These are phyloP conservation scores for Nakazawaea anatomiae DNA, from an alignment of 805 yeast species.

Conservation along the genomic window DNA sequence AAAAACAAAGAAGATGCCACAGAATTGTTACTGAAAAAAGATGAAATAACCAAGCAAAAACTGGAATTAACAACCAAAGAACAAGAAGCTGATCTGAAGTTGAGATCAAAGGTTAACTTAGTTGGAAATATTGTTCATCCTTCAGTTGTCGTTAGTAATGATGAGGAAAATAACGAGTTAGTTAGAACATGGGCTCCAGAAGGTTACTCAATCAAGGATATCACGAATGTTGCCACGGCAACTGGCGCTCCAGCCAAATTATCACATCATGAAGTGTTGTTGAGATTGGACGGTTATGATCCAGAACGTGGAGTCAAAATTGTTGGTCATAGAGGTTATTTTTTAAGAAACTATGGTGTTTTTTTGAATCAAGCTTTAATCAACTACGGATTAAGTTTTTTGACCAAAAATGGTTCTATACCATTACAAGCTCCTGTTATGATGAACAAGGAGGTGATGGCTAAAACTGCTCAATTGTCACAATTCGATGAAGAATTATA, in stretches of 20 bases:
- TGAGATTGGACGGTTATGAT: constrained; percentile 95
- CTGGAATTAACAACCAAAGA: constrained; percentile 60
- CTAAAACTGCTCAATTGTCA: constrained; percentile 96
- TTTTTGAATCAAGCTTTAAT: constrained; percentile 97
- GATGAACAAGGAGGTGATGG: constrained; percentile 99
- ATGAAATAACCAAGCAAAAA: constrained; percentile 64
- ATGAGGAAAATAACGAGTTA: constrained; percentile 88
- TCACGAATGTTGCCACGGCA: constrained; percentile 66
- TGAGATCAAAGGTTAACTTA: constrained; percentile 77
- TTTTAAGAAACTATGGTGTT: constrained; percentile 91
- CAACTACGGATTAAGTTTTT: constrained; percentile 87
- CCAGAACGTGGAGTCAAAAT: constrained; percentile 98
- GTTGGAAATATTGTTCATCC: constrained; percentile 95
- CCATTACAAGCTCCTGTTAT: constrained; percentile 98
- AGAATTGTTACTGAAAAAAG: constrained; percentile 79
- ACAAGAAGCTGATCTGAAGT: constrained; percentile 69
- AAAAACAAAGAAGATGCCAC: constrained; percentile 93
- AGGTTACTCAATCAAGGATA: constrained; percentile 40
- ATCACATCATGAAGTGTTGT: constrained; percentile 92
- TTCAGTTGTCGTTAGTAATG: constrained; percentile 77
- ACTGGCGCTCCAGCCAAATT: constrained; percentile 71
- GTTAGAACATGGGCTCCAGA: constrained; percentile 87
- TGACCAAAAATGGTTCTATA: constrained; percentile 70
- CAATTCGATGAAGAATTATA: constrained; percentile 97
- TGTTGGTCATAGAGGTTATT: constrained; percentile 98